Evolutionary conservation across 75 land plant species (phyloP).

Genomic region (Selaginella tamariscina): DNA sequence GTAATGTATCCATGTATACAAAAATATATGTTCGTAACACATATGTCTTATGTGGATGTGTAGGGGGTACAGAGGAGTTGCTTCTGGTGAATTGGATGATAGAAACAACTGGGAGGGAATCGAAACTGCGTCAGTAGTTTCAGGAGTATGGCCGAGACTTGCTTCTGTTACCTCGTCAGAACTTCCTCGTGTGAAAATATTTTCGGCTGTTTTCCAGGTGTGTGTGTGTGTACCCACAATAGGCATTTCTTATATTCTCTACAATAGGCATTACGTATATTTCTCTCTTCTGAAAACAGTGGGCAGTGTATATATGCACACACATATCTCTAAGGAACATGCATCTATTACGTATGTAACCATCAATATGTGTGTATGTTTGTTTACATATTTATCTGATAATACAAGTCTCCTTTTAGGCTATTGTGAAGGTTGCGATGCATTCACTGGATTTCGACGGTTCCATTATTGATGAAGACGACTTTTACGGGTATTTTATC

Average conservation of each 20-base stretch:
- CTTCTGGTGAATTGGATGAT: slow-evolving; percentile 20
- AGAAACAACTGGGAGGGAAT: slow-evolving; percentile 18
- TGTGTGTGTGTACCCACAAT: too few relatives aligned
- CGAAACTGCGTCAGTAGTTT: slow-evolving; percentile 22
- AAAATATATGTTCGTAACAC: too few relatives aligned
- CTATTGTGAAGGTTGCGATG: slow-evolving; percentile 17
- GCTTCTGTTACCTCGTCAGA: slow-evolving; percentile 5
- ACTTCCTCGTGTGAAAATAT: neutral
- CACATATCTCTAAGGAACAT: too few relatives aligned
- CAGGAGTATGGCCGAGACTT: slow-evolving; percentile 13
- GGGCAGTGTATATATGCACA: too few relatives aligned
- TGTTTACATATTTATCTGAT: too few relatives aligned
- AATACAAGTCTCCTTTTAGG: slow-evolving; percentile 7
- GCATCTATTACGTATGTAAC: neutral
- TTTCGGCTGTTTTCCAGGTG: neutral
- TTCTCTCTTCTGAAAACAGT: too few relatives aligned
- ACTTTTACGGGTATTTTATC: slow-evolving; percentile 15
- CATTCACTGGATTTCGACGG: slow-evolving; percentile 13
- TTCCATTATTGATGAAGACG: slow-evolving; percentile 14
- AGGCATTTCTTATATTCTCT: too few relatives aligned
- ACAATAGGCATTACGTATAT: too few relatives aligned
- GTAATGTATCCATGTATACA: too few relatives aligned
- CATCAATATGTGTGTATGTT: neutral
- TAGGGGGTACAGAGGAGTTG: slow-evolving; percentile 16
- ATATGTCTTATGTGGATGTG: too few relatives aligned